A percentile compares a stretch with the other conserved stretches of the same genome.
Conservation (phyloP, 345 rosid genomes). For the Acer campestre region DNA sequence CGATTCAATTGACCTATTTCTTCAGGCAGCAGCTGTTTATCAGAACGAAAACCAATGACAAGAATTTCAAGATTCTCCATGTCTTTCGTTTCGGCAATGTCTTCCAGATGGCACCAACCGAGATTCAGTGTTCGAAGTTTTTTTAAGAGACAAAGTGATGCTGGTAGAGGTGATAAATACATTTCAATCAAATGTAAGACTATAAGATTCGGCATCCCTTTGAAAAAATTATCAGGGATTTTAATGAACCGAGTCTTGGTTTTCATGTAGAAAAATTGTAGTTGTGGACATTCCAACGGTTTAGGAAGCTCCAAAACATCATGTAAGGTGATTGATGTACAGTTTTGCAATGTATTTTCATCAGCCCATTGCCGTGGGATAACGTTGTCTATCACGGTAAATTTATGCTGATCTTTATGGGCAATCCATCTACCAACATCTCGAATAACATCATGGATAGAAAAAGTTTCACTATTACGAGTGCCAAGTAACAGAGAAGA, state of each 20-base stretch:
- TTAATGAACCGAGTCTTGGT: accelerated
- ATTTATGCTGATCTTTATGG: neutral
- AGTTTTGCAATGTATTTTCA: neutral
- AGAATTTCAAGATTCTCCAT: constrained; percentile 19
- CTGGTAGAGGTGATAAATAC: neutral
- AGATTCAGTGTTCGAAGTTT: constrained; percentile 26
- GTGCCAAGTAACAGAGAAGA: constrained; percentile 19
- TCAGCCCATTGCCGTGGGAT: neutral
- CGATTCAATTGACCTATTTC: constrained; percentile 17
- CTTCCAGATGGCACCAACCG: neutral
- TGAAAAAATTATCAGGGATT: constrained; percentile 19
- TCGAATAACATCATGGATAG: constrained; percentile 25
- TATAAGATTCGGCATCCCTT: constrained; percentile 20
- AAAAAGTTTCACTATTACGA: neutral
- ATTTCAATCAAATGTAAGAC: constrained; percentile 20
- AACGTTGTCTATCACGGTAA: neutral
- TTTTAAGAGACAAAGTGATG: neutral
- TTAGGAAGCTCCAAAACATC: neutral
- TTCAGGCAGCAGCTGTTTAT: constrained; percentile 14
- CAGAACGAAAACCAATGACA: constrained; percentile 4
- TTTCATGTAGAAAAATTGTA: neutral
- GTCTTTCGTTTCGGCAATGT: neutral
- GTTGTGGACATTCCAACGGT: constrained; percentile 18
- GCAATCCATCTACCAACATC: constrained; percentile 26
- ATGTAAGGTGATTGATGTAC: neutral